Percentiles rank a stretch among this genome's conserved stretches.
phyloP scores from a whole-genome alignment of 2,329 filamentous ascomycete genomes.

The Elsinoe australis region DNA sequence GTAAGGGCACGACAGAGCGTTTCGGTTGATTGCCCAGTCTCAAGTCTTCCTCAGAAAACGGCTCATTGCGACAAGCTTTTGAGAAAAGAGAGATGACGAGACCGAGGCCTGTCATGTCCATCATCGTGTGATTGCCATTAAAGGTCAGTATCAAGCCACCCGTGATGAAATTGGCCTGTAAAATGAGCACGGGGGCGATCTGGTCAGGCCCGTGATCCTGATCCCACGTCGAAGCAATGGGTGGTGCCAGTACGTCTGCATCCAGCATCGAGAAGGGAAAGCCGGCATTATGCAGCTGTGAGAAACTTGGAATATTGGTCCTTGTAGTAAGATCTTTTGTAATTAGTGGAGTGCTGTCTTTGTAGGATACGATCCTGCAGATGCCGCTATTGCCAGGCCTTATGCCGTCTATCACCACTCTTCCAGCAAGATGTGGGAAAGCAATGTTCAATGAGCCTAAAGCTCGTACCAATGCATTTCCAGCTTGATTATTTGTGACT shows the following conservation, averaged over 20 bases:
- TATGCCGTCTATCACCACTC: slow-evolving; percentile 1
- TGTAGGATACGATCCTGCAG: background rate
- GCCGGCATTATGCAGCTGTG: background rate
- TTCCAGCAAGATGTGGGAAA: slow-evolving; percentile 6
- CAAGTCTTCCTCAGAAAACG: slow-evolving; percentile 1
- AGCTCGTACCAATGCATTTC: background rate
- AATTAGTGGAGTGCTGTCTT: background rate
- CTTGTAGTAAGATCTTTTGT: background rate
- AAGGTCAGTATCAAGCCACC: slow-evolving; percentile 20
- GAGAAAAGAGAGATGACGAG: slow-evolving; percentile 18
- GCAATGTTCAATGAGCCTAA: background rate
- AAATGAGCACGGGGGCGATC: slow-evolving; percentile 16
- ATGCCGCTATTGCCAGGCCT: background rate
- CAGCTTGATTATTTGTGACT: too few relatives aligned
- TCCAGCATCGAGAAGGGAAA: background rate
- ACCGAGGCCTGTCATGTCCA: slow-evolving; percentile 21
- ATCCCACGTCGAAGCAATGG: slow-evolving; percentile 1
- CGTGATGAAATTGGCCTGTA: slow-evolving; percentile 20
- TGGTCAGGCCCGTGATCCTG: background rate
- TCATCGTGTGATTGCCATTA: slow-evolving; percentile 18
- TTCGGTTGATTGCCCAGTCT: slow-evolving; percentile 8
- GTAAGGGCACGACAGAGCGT: background rate
- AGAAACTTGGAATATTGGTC: background rate
- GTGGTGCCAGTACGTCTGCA: background rate
- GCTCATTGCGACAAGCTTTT: slow-evolving; percentile 18